Evolutionary conservation across 305 asterid genomes (phyloP), one percentile per base, ranked within the genome.

Genomic region (Fraxinus angustifolia): DNA sequence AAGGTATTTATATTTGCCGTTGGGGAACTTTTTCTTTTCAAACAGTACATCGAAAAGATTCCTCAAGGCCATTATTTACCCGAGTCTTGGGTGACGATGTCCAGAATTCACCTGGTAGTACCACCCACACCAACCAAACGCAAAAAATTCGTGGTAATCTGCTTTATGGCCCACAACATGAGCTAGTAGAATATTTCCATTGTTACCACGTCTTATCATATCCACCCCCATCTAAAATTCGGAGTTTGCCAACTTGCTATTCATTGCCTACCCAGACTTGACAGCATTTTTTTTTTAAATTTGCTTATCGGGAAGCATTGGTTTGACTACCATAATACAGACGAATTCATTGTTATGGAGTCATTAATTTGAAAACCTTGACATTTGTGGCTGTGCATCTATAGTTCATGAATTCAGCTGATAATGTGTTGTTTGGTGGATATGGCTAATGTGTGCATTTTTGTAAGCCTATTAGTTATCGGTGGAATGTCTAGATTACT

Each of bases 1-100:
- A 33, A 73, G 87, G 87, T 91, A 91, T 89, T 91, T 91, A 91
- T 89, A 89, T 84, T 75, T 86, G 87, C 78, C 73, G 79, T 33
- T 23, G 78, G 50, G 82, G 81, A 31, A 42, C 17, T 75, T 23
- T 30, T 62, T 48, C 58, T 80, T 35, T 62, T 56, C 17, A 35
- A 31, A 76, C 21, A 26, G 21, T 60, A 50, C 77, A 70, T 80
- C 34, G 67, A 79, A 81, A 81, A 23, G 90, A 87, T 86, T 87
- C 92, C 36, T 78, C 81, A 12, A 74, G 73, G 62, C 40, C 76
- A 36, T 76, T 78, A 45, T 75, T 70, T 53, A 48, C 79, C 16
- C 48, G 42, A 26, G 56, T 38, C 31, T 33, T 35, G 78, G 17
- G 71, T 79, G 74, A 56, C 83, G 75, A 34, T 85, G 82, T 80